phyloP scores from a whole-genome alignment of 2,329 filamentous ascomycete genomes.

The Gaeumannomyces tritici region DNA sequence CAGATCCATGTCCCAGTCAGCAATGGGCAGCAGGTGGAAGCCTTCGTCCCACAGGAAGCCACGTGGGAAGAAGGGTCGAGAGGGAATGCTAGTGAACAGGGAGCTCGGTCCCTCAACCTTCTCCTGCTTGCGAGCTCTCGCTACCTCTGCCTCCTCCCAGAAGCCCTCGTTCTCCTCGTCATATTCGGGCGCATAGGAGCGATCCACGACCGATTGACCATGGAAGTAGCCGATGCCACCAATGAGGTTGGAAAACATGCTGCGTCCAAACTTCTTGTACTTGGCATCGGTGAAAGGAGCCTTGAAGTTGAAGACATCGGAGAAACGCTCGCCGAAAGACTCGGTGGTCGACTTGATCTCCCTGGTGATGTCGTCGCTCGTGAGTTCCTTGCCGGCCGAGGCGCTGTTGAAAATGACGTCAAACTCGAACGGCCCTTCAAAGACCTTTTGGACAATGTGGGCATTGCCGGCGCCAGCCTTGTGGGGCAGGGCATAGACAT shows the following conservation, averaged over 20 bases:
- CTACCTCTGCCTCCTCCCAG: slow-evolving; percentile 84
- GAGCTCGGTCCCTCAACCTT: slow-evolving; percentile 73
- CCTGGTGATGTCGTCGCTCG: slow-evolving; percentile 55
- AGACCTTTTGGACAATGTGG: slow-evolving; percentile 85
- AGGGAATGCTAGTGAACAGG: slow-evolving; percentile 85
- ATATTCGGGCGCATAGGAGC: slow-evolving; percentile 85
- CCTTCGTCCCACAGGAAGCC: slow-evolving; percentile 98
- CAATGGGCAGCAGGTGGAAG: slow-evolving; percentile 83
- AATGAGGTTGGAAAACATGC: slow-evolving; percentile 87
- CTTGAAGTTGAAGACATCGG: slow-evolving; percentile 60
- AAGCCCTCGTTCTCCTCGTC: slow-evolving; percentile 93
- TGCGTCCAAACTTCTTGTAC: slow-evolving; percentile 73
- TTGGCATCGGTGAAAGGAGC: slow-evolving; percentile 65
- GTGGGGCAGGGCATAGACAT: slow-evolving; percentile 72
- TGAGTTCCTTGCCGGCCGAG: slow-evolving; percentile 48
- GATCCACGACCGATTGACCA: slow-evolving; percentile 78
- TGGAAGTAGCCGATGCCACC: slow-evolving; percentile 95
- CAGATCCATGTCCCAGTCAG: slow-evolving; percentile 90
- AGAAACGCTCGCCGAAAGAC: slow-evolving; percentile 68
- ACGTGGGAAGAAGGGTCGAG: slow-evolving; percentile 88
- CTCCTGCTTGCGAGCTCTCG: slow-evolving; percentile 58
- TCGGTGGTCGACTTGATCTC: slow-evolving; percentile 55
- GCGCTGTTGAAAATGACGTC: slow-evolving; percentile 83
- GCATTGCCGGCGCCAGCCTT: slow-evolving; percentile 63
- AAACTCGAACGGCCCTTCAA: slow-evolving; percentile 84